Percentiles rank a stretch among this genome's conserved stretches.
phyloP scores from a whole-genome alignment of 2,329 filamentous ascomycete genomes.

The Cercospora sp. region DNA sequence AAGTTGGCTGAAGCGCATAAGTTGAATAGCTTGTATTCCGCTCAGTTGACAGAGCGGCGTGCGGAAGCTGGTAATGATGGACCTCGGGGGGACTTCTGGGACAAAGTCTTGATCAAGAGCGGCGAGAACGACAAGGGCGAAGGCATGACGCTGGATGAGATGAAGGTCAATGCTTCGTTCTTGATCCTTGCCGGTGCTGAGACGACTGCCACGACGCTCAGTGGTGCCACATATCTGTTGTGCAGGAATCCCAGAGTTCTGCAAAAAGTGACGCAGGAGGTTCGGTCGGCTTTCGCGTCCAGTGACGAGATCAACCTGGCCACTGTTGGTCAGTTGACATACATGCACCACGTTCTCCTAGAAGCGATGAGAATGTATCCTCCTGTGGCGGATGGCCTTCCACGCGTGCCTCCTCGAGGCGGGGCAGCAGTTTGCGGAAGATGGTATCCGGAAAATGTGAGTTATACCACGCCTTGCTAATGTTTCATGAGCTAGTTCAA shows the following conservation, averaged over 20 bases:
- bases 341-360: conserved; percentile 2
- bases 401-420: not conserved
- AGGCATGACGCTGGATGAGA: not conserved
- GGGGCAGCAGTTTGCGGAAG: not conserved
- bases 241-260: conserved; percentile 34
- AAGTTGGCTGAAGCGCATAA: not conserved
- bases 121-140: not conserved
- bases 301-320: conserved; percentile 8
- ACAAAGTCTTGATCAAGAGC: not conserved
- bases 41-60: not conserved
- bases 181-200: not conserved
- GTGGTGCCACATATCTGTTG: conserved; percentile 36
- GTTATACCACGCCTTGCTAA: too few species aligned
- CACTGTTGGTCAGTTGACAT: conserved; percentile 8
- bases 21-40: not conserved
- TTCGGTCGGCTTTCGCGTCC: conserved; percentile 1
- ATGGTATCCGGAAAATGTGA: not conserved
- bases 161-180: not conserved
- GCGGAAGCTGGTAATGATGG: not conserved
- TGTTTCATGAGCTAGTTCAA: too few species aligned
- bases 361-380: not conserved
- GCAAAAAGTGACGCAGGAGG: conserved; percentile 37
- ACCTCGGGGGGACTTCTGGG: not conserved
- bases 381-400: not conserved
- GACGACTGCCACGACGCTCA: conserved; percentile 38